Percentiles rank a stretch among this genome's conserved stretches.
phyloP scores from a whole-genome alignment of 805 yeast species.

The Myxozyma neglecta region DNA sequence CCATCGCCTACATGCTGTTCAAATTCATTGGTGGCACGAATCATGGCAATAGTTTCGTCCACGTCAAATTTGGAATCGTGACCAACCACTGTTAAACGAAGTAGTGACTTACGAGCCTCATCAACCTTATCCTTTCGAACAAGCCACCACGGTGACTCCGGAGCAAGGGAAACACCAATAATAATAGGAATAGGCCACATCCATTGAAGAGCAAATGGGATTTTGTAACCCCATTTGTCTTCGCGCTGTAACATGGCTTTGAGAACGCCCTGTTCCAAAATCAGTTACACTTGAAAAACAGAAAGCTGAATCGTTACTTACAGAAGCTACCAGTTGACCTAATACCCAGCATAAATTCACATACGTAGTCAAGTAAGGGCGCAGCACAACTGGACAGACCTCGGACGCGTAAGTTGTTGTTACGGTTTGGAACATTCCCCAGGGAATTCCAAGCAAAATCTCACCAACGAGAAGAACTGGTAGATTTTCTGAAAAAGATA shows the following conservation, averaged over 20 bases:
- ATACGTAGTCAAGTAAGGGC: conserved; percentile 52
- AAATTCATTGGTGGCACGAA: conserved; percentile 6
- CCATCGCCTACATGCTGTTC: conserved; percentile 2
- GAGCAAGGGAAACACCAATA: conserved; percentile 48
- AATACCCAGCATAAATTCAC: conserved; percentile 56
- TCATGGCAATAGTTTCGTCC: conserved; percentile 14
- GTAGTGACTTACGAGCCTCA: conserved; percentile 9
- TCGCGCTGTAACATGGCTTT: conserved; percentile 27
- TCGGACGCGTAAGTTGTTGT: conserved; percentile 59
- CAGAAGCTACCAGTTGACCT: conserved; percentile 53
- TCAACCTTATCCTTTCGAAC: conserved; percentile 3
- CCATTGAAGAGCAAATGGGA: conserved; percentile 65
- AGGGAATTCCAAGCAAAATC: conserved; percentile 46
- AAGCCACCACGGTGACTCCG: conserved; percentile 32
- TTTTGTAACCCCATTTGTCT: conserved; percentile 48
- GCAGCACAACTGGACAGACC: conserved; percentile 53
- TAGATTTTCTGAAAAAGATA: conserved; percentile 48
- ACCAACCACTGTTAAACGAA: conserved; percentile 2
- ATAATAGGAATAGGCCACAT: conserved; percentile 55
- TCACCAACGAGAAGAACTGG: conserved; percentile 45
- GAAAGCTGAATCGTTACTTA: too few relatives aligned
- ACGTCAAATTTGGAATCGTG: neutral
- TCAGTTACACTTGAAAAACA: too few relatives aligned
- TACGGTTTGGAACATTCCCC: conserved; percentile 59
- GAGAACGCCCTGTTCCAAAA: conserved; percentile 45